Evolutionary conservation across 2,329 filamentous ascomycete species (phyloP), one percentile per base, ranked within the genome.

Genomic region (Akanthomyces uredinophilus): DNA sequence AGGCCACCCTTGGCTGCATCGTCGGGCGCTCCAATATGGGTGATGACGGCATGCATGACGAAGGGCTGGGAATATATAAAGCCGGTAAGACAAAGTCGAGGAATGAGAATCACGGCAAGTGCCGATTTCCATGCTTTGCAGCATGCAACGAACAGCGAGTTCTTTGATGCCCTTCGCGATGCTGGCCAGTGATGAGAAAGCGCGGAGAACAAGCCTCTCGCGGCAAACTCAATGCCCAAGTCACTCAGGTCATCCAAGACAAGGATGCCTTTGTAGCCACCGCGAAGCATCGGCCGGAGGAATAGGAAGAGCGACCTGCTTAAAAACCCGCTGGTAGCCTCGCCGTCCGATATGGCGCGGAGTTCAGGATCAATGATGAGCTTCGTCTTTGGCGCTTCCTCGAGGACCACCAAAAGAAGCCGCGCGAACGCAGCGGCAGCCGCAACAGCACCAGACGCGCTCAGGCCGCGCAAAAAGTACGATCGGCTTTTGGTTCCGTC

Each of bases 51-150:
- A 11, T 44, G 53, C 39, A 46, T 46, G 37, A 47, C 27, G 10
- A 56, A 56, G 22, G 53, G 53, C 18, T 35, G 16, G 1, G 53
- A 39, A 16, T 41, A 56, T 24, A 35, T 16, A 18, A 56, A 47
- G 18, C 39, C 43, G 10, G 16, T 56, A 10, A 47, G 3, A 10
- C 5, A 56, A 4, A 47, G 27, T 14, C 53, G 22, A 46, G 39
- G 14, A 24, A 47, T 16, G 18, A 54, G 13, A 5, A 56, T 13
- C 10, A 46, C 4, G 4, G 32, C 7, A 14, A 44, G 7, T 14
- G 39, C 4, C 10, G 68, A 68, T 16, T 65, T 62, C 3, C 67
- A 68, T 8, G 67, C 60, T 35, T 65, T 65, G 3, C 66, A 65
- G 68, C 69, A 71, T 11, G 43, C 14, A n/a, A n/a, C 7, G 16